Conservation (phyloP, 495 filamentous ascomycete species). For the Aspergillus panamensis region DNA sequence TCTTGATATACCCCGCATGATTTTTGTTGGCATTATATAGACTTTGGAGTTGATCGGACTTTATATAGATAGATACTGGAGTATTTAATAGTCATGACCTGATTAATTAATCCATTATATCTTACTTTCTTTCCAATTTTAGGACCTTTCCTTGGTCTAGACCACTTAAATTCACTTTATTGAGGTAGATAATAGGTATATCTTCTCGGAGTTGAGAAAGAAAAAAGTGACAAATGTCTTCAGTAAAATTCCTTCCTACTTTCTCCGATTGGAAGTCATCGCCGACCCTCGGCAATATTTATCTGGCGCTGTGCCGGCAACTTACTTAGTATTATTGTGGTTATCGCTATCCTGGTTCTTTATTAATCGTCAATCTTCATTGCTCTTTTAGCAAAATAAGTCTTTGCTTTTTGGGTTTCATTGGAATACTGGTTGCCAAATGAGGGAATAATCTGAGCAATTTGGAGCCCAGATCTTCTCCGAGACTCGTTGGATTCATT, state of each 20-base stretch:
- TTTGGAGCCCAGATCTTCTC: too few relatives aligned
- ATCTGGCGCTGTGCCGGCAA: not conserved
- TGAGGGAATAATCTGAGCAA: too few relatives aligned
- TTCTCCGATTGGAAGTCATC: constrained; percentile 15
- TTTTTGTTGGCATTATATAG: constrained; percentile 19
- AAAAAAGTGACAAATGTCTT: too few relatives aligned
- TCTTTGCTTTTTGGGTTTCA: too few relatives aligned
- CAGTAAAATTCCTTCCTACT: not conserved
- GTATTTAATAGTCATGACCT: not conserved
- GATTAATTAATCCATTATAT: constrained; percentile 8
- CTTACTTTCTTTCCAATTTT: not conserved
- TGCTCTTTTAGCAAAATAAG: not conserved
- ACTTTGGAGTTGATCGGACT: constrained; percentile 16
- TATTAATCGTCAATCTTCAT: not conserved
- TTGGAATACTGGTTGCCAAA: too few relatives aligned
- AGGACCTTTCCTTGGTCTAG: too few relatives aligned
- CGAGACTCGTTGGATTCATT: too few relatives aligned
- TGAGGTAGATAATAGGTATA: too few relatives aligned
- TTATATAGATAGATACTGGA: not conserved
- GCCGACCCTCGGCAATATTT: constrained; percentile 21
- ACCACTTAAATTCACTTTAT: too few relatives aligned
- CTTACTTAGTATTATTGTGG: not conserved
- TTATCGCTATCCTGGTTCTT: not conserved
- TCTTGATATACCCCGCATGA: constrained; percentile 28
- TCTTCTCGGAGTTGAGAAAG: too few relatives aligned